Evolutionary conservation across 345 rosid genomes (phyloP).

Genomic region (Eucalyptus caleyi): DNA sequence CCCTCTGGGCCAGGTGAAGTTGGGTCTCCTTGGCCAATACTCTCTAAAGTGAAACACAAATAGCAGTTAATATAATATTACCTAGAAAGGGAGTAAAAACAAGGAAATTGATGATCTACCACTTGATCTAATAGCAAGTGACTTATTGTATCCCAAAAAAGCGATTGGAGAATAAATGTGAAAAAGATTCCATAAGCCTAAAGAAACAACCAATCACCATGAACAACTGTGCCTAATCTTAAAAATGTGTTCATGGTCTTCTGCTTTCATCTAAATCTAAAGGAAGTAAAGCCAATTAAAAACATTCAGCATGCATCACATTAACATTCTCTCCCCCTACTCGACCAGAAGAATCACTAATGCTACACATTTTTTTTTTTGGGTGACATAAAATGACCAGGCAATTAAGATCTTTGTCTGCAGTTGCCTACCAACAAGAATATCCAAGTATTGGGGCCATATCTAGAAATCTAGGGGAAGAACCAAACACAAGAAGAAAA

Average conservation of each 20-base stretch:
- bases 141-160: not conserved
- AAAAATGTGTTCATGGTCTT: not conserved
- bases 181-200: not conserved
- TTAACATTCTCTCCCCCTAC: not conserved
- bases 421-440: not conserved
- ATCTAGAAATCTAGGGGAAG: not conserved
- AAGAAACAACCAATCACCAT: not conserved
- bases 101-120: not conserved
- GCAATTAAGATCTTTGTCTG: not conserved
- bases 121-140: not conserved
- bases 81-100: not conserved
- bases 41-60: constrained; percentile 28
- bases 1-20: constrained; percentile 76
- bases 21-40: constrained; percentile 74
- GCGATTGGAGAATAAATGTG: not conserved
- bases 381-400: not conserved
- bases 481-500: not conserved
- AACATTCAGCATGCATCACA: not conserved
- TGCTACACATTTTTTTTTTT: not conserved
- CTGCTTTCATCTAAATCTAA: not conserved
- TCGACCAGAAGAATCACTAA: not conserved
- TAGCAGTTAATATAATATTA: not conserved
- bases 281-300: not conserved
- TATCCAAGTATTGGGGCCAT: not conserved
- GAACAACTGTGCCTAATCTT: not conserved